A percentile compares a stretch with the other conserved stretches of the same genome.
Conservation (phyloP, 306 rosid species). For the Neltuma alba region DNA sequence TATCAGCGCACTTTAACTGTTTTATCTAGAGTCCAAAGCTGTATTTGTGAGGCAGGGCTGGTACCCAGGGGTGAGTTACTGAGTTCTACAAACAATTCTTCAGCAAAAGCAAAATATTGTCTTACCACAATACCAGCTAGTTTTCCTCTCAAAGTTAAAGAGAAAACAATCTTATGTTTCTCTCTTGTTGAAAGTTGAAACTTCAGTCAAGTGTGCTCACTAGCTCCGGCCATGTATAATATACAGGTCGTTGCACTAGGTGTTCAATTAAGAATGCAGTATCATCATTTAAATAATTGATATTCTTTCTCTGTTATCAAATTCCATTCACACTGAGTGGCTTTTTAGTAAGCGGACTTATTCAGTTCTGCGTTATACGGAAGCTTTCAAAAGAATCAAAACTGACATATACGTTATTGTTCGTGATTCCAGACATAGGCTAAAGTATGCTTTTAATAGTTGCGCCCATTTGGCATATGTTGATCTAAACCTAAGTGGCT, state of each 20-base stretch:
- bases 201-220: not conserved
- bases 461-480: slow-evolving; percentile 1
- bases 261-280: not conserved
- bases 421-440: not conserved
- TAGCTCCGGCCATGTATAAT: not conserved
- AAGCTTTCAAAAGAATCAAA: not conserved
- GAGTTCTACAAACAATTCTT: slow-evolving; percentile 23
- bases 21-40: slow-evolving; percentile 66
- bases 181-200: not conserved
- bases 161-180: too few species aligned
- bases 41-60: slow-evolving; percentile 51
- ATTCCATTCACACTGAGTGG: slow-evolving; percentile 13
- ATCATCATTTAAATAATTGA: not conserved
- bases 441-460: slow-evolving; percentile 19
- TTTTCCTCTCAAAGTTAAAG: too few species aligned
- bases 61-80: slow-evolving; percentile 58
- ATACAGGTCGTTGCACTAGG: not conserved
- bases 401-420: not conserved
- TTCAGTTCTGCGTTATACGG: slow-evolving; percentile 7
- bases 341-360: not conserved
- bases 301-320: not conserved
- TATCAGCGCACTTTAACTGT: slow-evolving; percentile 73
- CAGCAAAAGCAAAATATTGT: not conserved
- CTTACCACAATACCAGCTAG: not conserved
- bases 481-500: slow-evolving; percentile 12